Evolutionary conservation across 2,329 filamentous ascomycete species (phyloP), one percentile per base, ranked within the genome.

Genomic region (Gnomoniopsis sp.): DNA sequence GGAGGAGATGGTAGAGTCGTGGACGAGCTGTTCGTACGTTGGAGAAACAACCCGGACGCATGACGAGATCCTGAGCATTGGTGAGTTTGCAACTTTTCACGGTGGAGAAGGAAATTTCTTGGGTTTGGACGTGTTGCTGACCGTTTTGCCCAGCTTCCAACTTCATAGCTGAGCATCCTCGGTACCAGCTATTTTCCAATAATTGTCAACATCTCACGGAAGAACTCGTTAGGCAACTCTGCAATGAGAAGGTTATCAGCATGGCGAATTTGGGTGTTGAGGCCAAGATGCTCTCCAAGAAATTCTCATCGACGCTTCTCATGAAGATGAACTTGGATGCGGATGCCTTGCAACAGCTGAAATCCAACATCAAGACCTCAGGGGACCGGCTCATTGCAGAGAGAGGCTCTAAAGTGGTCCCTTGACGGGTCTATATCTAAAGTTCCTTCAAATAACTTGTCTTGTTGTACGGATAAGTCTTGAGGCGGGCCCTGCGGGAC

Each of bases 181-280:
- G 66, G 26, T 72, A 72, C 48, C 65, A 69, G 22, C 62, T 71
- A 11, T 60, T 71, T 8, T 64, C 65, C 30, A 70, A 65, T 54
- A 72, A 71, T 58, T 72, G 70, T 46, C 69, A 72, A 57, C 65
- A 70, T 53, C 49, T 72, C 56, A 69, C 66, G 2, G 70, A 71
- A 59, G 65, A 58, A 17, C 65, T 72, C 2, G 68, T 72, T 44
- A 65, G 61, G 48, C 60, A 69, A 21, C 51, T 72, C 7, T 72
- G 70, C 53, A 56, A 72, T 44, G 67, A 68, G 44, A 70, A 64
- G 53, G 51, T 68, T 17, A 69, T 72, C 54, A 71, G 67, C 52
- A 65, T 69, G 62, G 63, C 67, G 19, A 72, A 70, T 59, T 58
- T 72, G 14, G 66, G 65, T 30, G 69, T 71, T 36, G 69, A 72